These are phyloP conservation scores for Teunomyces atbi DNA, from an alignment of 805 yeast species.

Conservation along the genomic window DNA sequence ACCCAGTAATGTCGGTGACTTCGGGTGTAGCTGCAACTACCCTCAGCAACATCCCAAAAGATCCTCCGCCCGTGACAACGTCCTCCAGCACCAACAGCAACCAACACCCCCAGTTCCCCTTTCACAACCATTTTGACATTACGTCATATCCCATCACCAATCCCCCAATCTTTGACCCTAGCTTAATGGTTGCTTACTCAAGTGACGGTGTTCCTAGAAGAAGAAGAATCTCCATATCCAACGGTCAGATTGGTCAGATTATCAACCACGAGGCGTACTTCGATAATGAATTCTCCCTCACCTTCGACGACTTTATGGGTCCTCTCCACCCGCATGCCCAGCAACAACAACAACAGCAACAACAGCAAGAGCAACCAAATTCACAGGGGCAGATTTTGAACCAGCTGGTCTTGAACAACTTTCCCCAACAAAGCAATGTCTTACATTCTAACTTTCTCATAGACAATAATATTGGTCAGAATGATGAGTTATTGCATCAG, in stretches of 20 bases:
- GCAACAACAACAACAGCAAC: slow-evolving; percentile 10
- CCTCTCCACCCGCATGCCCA: slow-evolving; percentile 4
- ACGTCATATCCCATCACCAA: slow-evolving; percentile 43
- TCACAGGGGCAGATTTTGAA: slow-evolving; percentile 4
- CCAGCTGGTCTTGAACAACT: slow-evolving; percentile 1
- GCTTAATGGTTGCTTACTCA: slow-evolving; percentile 33
- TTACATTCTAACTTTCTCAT: neutral
- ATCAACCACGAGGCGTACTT: slow-evolving; percentile 44
- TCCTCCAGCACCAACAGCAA: neutral
- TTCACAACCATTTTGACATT: slow-evolving; percentile 40
- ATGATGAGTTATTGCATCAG: slow-evolving; percentile 1
- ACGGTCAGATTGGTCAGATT: slow-evolving; percentile 82
- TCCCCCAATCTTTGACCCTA: slow-evolving; percentile 47
- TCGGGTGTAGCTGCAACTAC: neutral
- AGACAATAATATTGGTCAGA: neutral
- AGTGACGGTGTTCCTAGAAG: slow-evolving; percentile 40
- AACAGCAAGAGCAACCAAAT: slow-evolving; percentile 8
- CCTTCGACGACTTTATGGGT: slow-evolving; percentile 18
- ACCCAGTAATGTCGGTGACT: neutral
- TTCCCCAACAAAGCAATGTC: neutral
- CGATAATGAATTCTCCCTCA: slow-evolving; percentile 19
- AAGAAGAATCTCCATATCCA: slow-evolving; percentile 76
- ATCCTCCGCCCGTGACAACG: neutral
- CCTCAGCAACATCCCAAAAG: neutral
- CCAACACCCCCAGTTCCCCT: slow-evolving; percentile 12